phyloP scores from a whole-genome alignment of 1,139 yeast species.

The Geotrichum aggregatum region DNA sequence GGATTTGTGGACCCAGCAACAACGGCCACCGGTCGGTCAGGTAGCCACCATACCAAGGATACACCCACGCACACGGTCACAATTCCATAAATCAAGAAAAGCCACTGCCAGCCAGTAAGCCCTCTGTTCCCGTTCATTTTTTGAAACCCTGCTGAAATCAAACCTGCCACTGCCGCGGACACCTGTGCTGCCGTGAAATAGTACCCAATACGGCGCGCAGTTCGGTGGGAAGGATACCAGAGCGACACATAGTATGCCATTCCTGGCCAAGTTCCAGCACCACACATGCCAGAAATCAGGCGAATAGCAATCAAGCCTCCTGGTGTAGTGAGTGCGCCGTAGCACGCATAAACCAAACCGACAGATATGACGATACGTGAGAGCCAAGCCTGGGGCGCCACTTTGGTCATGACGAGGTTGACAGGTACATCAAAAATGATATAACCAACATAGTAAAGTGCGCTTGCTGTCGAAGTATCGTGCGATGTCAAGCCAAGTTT shows the following conservation, averaged over 20 bases:
- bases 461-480: conserved; percentile 70
- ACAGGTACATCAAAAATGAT: conserved; percentile 83
- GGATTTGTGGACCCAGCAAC: background rate
- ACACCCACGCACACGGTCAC: conserved; percentile 67
- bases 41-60: conserved; percentile 74
- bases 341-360: conserved; percentile 73
- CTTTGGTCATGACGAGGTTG: conserved; percentile 78
- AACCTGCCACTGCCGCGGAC: conserved; percentile 80
- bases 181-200: conserved; percentile 89
- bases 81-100: conserved; percentile 71
- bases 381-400: conserved; percentile 83
- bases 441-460: conserved; percentile 76
- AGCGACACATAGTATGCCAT: conserved; percentile 76
- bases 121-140: conserved; percentile 71
- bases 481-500: conserved; percentile 51
- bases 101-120: conserved; percentile 82
- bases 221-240: conserved; percentile 81
- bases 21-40: conserved; percentile 55
- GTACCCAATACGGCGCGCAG: conserved; percentile 77
- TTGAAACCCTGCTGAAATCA: conserved; percentile 83
- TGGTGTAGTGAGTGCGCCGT: conserved; percentile 51
- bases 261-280: conserved; percentile 95
- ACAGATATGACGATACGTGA: conserved; percentile 72
- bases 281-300: conserved; percentile 71
- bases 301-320: conserved; percentile 68